These are phyloP conservation scores for Macroventuria anomochaeta DNA, from an alignment of 2,329 filamentous ascomycete species.

Conservation along the genomic window DNA sequence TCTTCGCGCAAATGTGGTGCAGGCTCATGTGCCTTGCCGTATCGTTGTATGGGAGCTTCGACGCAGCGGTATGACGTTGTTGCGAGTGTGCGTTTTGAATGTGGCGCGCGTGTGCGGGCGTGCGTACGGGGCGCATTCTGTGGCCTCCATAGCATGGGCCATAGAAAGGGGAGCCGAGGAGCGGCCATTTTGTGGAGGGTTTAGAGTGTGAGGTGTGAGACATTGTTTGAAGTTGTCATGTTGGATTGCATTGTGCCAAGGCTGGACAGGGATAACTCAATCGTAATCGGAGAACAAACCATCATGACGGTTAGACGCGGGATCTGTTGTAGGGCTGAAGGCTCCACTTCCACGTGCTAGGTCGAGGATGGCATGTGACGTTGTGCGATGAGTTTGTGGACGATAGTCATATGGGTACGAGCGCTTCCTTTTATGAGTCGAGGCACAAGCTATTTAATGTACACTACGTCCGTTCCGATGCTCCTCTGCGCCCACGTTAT, in stretches of 20 bases:
- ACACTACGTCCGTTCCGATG: slow-evolving; percentile 2
- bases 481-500: too few species aligned
- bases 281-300: slow-evolving; percentile 19
- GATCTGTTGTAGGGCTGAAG: slow-evolving; percentile 12
- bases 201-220: not conserved
- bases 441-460: not conserved
- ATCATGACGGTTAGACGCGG: slow-evolving; percentile 16
- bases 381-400: too few species aligned
- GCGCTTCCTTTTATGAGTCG: not conserved
- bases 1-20: slow-evolving; percentile 46
- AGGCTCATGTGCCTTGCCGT: slow-evolving; percentile 57
- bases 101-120: slow-evolving; percentile 27
- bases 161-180: slow-evolving; percentile 56
- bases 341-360: slow-evolving; percentile 13
- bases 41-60: slow-evolving; percentile 50
- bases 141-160: slow-evolving; percentile 54
- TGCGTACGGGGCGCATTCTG: slow-evolving; percentile 30
- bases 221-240: not conserved
- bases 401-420: not conserved
- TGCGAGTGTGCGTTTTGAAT: slow-evolving; percentile 12
- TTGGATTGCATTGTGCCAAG: slow-evolving; percentile 16
- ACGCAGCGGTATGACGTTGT: slow-evolving; percentile 37
- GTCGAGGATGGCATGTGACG: not conserved
- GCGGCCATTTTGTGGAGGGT: slow-evolving; percentile 47
- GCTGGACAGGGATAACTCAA: slow-evolving; percentile 17